phyloP scores from a whole-genome alignment of 805 yeast species.

The Sungouiella blattae region DNA sequence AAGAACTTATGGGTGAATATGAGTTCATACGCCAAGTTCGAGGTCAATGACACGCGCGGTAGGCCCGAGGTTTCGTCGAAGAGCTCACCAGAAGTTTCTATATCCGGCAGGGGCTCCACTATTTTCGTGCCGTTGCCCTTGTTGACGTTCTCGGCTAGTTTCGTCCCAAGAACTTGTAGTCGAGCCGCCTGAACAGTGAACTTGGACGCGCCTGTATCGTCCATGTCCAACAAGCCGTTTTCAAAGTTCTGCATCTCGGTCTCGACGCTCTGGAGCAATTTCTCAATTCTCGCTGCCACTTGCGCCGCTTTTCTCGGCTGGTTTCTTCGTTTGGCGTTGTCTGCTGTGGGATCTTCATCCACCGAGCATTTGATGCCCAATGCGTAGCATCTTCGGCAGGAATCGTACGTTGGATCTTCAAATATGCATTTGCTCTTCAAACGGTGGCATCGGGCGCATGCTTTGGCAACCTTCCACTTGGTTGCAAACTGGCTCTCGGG shows the following conservation, averaged over 20 bases:
- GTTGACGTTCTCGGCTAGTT: background rate
- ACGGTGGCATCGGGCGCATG: constrained; percentile 56
- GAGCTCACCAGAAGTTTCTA: background rate
- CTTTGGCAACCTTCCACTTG: constrained; percentile 43
- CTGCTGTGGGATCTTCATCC: constrained; percentile 50
- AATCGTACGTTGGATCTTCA: constrained; percentile 40
- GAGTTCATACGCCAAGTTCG: constrained; percentile 36
- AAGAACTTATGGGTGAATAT: constrained; percentile 31
- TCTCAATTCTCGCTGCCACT: constrained; percentile 3
- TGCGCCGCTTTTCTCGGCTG: constrained; percentile 1
- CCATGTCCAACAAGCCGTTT: background rate
- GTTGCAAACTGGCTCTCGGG: background rate
- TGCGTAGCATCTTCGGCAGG: constrained; percentile 46
- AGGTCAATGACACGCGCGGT: background rate
- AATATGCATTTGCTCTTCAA: constrained; percentile 51
- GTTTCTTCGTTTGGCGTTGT: constrained; percentile 17
- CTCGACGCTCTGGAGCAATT: constrained; percentile 3
- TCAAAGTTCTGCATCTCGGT: constrained; percentile 1
- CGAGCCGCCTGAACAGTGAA: background rate
- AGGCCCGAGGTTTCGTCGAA: background rate
- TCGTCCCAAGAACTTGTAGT: background rate
- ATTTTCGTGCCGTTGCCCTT: background rate
- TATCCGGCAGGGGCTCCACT: background rate
- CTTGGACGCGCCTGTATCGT: background rate
- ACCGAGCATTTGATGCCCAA: constrained; percentile 46